Evolutionary conservation across 257 asterid genomes (phyloP), one percentile per base, ranked within the genome.

Genomic region (Cordia subcordata): DNA sequence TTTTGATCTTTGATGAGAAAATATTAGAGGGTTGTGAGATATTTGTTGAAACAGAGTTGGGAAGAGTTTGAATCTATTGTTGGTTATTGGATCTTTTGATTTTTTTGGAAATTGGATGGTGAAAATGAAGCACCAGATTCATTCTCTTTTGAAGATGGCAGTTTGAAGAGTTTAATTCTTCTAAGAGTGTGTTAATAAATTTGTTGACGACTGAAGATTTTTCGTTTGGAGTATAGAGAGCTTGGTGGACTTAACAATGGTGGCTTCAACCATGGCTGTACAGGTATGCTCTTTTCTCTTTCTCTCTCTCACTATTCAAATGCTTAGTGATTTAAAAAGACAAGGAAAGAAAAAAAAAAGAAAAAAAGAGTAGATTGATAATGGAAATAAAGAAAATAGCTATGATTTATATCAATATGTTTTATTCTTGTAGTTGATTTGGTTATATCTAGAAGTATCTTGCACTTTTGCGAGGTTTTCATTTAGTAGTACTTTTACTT

Each of bases 191-290:
- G 20, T 49, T 21, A n/a, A 27, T 27, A 27, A 27, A 27, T 27
- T 27, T 27, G 35, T 42, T 42, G 47, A 42, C 3, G 10, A 42
- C 15, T 42, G 47, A 42, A 42, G 47, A 42, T 42, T 42, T 42
- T 42, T 42, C 3, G 5, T 27, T 27, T 3, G 61, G 20, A 23
- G 69, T 56, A 47, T 67, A 22, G 62, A 60, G 15, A 42, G 67
- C 20, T 52, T 53, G 27, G 18, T 53, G 17, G 17, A 33, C 15
- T 8, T 8, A 20, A 9, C 64, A 20, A 76, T 73, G 75, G 64
- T 55, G 65, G 61, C 77, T 66, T 71, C 79, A 61, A 74, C 73
- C 53, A 81, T 75, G 86, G 64, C 53, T 69, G 1, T 19, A 58
- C 71, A 66, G 85, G 96, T 87, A 62, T 64, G 75, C 53, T 32